Conservation (phyloP, 257 asterid genomes). For the Linaria vulgaris region DNA sequence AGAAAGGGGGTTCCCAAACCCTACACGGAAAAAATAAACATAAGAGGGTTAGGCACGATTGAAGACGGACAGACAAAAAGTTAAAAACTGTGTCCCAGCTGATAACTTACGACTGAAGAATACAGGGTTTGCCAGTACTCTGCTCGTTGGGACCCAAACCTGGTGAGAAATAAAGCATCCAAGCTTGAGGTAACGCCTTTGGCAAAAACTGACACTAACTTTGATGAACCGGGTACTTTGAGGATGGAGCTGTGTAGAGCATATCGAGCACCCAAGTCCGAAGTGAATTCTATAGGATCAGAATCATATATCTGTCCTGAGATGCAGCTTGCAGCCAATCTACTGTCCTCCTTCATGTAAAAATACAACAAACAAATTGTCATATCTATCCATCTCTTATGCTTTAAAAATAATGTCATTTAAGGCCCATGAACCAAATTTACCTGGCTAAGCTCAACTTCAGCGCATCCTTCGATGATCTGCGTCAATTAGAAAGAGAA, state of each 20-base stretch:
- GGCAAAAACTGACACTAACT: slow-evolving; percentile 61
- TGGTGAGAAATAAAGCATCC: slow-evolving; percentile 87
- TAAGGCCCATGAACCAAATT: slow-evolving; percentile 17
- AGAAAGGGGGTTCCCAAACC: slow-evolving; percentile 75
- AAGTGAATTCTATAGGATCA: slow-evolving; percentile 75
- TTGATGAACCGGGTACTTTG: slow-evolving; percentile 76
- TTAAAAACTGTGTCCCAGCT: slow-evolving; percentile 13
- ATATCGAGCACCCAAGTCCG: slow-evolving; percentile 73
- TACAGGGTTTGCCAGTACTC: slow-evolving; percentile 82
- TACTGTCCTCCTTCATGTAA: slow-evolving; percentile 70
- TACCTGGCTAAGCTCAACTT: slow-evolving; percentile 78
- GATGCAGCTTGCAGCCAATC: slow-evolving; percentile 68
- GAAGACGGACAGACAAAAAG: slow-evolving; percentile 5
- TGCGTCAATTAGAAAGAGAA: slow-evolving; percentile 36
- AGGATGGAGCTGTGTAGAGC: slow-evolving; percentile 60
- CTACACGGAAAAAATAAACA: slow-evolving; percentile 34
- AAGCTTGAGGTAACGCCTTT: slow-evolving; percentile 71
- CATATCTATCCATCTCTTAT: slow-evolving; percentile 10
- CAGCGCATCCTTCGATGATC: slow-evolving; percentile 79
- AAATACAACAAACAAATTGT: slow-evolving; percentile 11
- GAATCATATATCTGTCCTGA: slow-evolving; percentile 90
- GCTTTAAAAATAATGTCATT: background rate
- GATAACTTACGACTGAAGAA: slow-evolving; percentile 72
- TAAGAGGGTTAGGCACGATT: slow-evolving; percentile 18
- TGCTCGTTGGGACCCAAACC: slow-evolving; percentile 70